Conservation (phyloP, 2,329 filamentous ascomycete genomes). For the Peltaster fructicola region DNA sequence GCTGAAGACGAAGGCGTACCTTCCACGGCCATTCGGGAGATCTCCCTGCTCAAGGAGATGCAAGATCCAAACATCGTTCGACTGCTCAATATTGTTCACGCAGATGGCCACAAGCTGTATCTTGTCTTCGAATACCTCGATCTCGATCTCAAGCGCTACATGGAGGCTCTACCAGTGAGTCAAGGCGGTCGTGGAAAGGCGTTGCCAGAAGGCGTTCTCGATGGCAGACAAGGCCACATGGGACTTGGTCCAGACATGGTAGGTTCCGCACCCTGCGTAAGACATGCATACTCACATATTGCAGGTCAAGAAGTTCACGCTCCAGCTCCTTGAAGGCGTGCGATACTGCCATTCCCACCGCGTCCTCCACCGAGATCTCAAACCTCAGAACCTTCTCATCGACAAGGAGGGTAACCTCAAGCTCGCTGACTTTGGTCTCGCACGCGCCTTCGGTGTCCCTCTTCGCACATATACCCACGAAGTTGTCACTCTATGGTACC, state of each 20-base stretch:
- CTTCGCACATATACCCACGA: conserved; percentile 87
- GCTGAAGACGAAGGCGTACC: conserved; percentile 90
- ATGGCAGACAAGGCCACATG: conserved; percentile 44
- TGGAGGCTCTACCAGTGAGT: conserved; percentile 72
- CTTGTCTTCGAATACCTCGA: conserved; percentile 87
- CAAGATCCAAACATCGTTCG: conserved; percentile 78
- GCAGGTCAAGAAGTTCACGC: conserved; percentile 75
- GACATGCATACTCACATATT: conserved; percentile 1
- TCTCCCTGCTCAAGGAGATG: conserved; percentile 89
- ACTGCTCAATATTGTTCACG: conserved; percentile 81
- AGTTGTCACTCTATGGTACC: conserved; percentile 88
- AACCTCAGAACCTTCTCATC: conserved; percentile 81
- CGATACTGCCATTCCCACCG: conserved; percentile 80
- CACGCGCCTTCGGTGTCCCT: conserved; percentile 78
- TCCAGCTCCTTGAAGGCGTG: conserved; percentile 67
- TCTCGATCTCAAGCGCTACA: conserved; percentile 86
- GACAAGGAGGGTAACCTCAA: conserved; percentile 76
- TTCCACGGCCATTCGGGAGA: conserved; percentile 83
- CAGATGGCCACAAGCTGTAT: conserved; percentile 87
- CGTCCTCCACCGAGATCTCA: conserved; percentile 72
- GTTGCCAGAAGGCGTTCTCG: conserved; percentile 51
- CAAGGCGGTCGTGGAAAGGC: conserved; percentile 76
- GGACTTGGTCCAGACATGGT: conserved; percentile 58
- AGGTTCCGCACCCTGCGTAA: conserved; percentile 1
- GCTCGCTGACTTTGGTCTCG: conserved; percentile 76